phyloP scores from a whole-genome alignment of 495 filamentous ascomycete genomes.

The Monascus purpureus region DNA sequence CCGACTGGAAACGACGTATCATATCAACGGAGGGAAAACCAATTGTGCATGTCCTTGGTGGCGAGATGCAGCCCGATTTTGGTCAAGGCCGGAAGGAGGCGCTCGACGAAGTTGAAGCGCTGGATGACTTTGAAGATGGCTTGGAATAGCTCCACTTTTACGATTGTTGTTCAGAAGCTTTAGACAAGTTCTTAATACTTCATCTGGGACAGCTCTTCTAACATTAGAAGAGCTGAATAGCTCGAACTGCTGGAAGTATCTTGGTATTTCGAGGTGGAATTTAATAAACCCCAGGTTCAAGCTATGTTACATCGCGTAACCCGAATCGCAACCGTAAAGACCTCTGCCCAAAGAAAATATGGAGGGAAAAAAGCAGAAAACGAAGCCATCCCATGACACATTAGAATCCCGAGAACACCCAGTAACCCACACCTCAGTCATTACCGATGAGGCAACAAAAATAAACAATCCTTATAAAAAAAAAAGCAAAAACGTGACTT shows the following conservation, averaged over 20 bases:
- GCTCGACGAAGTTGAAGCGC: slow-evolving; percentile 77
- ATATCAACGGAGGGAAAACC: slow-evolving; percentile 60
- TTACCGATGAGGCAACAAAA: slow-evolving; percentile 43
- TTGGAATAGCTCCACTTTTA: slow-evolving; percentile 5
- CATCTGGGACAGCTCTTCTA: too few species aligned
- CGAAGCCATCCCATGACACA: slow-evolving; percentile 82
- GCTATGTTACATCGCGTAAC: slow-evolving; percentile 66
- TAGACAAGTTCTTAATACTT: too few species aligned
- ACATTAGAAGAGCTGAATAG: too few species aligned
- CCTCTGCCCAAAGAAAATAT: slow-evolving; percentile 52
- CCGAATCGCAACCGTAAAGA: slow-evolving; percentile 56
- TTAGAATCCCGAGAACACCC: slow-evolving; percentile 65
- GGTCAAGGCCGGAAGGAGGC: slow-evolving; percentile 50
- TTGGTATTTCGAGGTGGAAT: too few species aligned
- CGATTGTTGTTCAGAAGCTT: too few species aligned
- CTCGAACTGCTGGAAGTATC: too few species aligned
- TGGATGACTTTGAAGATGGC: slow-evolving; percentile 43
- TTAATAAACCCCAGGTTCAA: slow-evolving; percentile 37
- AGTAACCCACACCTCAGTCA: slow-evolving; percentile 47
- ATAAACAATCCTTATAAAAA: slow-evolving; percentile 33
- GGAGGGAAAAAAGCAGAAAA: slow-evolving; percentile 28
- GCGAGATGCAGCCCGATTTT: slow-evolving; percentile 46
- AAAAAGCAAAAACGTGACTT: slow-evolving; percentile 33
- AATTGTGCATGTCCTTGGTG: slow-evolving; percentile 57
- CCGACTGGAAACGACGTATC: slow-evolving; percentile 58